Percentiles rank a stretch among this genome's conserved stretches.
Conservation (phyloP, 805 yeast species). For the Teunomyces aglyptinius region DNA sequence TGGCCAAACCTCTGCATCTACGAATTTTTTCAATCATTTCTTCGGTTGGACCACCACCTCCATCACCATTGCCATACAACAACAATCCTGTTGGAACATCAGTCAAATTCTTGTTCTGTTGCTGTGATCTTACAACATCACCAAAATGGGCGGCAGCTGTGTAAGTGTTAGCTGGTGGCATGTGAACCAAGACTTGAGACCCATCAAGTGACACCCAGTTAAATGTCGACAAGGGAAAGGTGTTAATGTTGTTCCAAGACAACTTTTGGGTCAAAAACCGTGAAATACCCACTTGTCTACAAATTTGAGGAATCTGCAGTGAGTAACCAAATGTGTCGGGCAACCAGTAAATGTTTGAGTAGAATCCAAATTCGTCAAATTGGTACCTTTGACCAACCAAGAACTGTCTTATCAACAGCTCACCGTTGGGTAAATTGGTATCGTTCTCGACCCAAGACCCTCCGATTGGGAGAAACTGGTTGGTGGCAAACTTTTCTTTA, state of each 20-base stretch:
- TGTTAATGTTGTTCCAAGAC: conserved; percentile 94
- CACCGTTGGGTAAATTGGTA: conserved; percentile 94
- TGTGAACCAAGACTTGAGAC: conserved; percentile 88
- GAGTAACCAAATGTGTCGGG: conserved; percentile 98
- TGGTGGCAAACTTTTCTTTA: conserved; percentile 62
- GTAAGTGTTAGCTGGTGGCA: conserved; percentile 97
- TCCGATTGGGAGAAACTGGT: conserved; percentile 86
- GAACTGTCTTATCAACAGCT: conserved; percentile 84
- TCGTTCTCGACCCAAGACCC: conserved; percentile 99
- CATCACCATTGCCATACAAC: conserved; percentile 92
- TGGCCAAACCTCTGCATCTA: conserved; percentile 83
- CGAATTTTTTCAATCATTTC: conserved; percentile 92
- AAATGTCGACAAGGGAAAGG: conserved; percentile 85
- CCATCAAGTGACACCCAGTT: conserved; percentile 97
- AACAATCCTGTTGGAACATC: conserved; percentile 78
- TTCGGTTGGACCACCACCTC: conserved; percentile 97
- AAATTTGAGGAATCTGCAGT: conserved; percentile 91
- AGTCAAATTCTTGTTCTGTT: conserved; percentile 80
- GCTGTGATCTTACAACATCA: conserved; percentile 77
- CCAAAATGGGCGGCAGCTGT: conserved; percentile 93
- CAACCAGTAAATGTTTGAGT: conserved; percentile 82
- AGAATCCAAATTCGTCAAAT: conserved; percentile 71
- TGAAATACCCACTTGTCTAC: conserved; percentile 81
- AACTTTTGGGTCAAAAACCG: conserved; percentile 89
- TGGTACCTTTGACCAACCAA: conserved; percentile 87